Percentiles rank a stretch among this genome's conserved stretches.
phyloP scores from a whole-genome alignment of 208 protist genomes.

The Acanthamoeba divionensis region DNA sequence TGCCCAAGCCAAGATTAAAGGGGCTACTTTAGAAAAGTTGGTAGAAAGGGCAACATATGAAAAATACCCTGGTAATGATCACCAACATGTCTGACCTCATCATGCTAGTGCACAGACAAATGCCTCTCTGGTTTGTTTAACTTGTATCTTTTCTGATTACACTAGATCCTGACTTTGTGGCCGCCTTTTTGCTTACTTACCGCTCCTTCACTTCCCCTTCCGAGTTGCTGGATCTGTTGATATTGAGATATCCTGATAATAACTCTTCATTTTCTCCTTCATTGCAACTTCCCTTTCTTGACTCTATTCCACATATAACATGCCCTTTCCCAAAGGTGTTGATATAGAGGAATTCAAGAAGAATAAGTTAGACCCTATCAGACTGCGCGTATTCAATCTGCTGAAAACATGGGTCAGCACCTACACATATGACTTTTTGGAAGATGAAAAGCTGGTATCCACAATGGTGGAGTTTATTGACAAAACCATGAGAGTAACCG shows the following conservation, averaged over 20 bases:
- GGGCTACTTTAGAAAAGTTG: constrained; percentile 53
- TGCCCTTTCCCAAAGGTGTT: background rate
- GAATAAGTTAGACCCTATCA: constrained; percentile 25
- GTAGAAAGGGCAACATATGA: constrained; percentile 52
- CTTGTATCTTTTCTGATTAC: background rate
- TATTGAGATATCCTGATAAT: constrained; percentile 15
- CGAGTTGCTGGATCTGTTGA: constrained; percentile 52
- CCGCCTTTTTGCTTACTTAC: constrained; percentile 57
- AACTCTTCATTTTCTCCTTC: background rate
- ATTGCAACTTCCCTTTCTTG: no score
- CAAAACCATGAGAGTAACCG: constrained; percentile 22
- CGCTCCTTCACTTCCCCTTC: constrained; percentile 51
- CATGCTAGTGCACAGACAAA: background rate
- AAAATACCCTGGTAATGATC: constrained; percentile 10
- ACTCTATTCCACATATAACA: background rate
- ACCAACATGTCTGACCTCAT: background rate
- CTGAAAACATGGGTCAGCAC: constrained; percentile 50
- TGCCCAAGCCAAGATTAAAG: constrained; percentile 31
- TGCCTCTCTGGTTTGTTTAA: background rate
- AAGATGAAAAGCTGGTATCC: constrained; percentile 6
- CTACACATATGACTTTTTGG: constrained; percentile 50
- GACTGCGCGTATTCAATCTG: constrained; percentile 51
- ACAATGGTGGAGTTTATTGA: constrained; percentile 47
- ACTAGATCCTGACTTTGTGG: constrained; percentile 43
- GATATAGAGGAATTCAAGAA: constrained; percentile 51